A percentile compares a stretch with the other conserved stretches of the same genome.
Evolutionary conservation across 2,329 filamentous ascomycete species (phyloP).

Genomic region (Penicillium sp.): DNA sequence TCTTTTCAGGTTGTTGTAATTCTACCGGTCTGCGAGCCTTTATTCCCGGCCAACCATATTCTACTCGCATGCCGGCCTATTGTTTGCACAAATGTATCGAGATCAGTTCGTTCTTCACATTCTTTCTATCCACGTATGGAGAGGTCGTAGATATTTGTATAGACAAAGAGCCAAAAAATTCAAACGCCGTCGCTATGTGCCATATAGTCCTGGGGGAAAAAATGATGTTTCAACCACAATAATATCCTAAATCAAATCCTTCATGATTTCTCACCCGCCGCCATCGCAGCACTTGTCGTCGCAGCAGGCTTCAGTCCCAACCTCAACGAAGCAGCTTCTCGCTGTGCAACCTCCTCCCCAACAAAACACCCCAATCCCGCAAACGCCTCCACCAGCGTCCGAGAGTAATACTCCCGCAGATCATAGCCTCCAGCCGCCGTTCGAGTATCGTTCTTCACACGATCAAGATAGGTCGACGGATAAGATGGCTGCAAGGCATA

Average conservation of each 20-base stretch:
- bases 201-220: background rate
- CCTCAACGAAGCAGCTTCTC: slow-evolving; percentile 23
- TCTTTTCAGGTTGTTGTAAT: slow-evolving; percentile 1
- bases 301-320: slow-evolving; percentile 24
- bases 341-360: slow-evolving; percentile 64
- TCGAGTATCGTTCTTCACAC: slow-evolving; percentile 63
- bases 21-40: background rate
- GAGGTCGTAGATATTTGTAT: background rate
- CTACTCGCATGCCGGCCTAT: background rate
- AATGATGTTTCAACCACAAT: background rate
- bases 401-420: slow-evolving; percentile 75
- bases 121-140: background rate
- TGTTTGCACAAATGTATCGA: background rate
- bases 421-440: slow-evolving; percentile 81
- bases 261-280: slow-evolving; percentile 13
- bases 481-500: slow-evolving; percentile 71
- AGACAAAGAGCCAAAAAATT: background rate
- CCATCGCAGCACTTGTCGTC: slow-evolving; percentile 32
- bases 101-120: background rate
- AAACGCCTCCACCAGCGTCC: slow-evolving; percentile 86
- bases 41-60: background rate
- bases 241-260: background rate
- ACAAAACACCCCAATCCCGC: slow-evolving; percentile 85
- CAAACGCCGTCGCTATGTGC: slow-evolving; percentile 21
- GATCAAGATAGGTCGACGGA: slow-evolving; percentile 71